Conservation (phyloP, 805 yeast species). For the Ogataea neopini region DNA sequence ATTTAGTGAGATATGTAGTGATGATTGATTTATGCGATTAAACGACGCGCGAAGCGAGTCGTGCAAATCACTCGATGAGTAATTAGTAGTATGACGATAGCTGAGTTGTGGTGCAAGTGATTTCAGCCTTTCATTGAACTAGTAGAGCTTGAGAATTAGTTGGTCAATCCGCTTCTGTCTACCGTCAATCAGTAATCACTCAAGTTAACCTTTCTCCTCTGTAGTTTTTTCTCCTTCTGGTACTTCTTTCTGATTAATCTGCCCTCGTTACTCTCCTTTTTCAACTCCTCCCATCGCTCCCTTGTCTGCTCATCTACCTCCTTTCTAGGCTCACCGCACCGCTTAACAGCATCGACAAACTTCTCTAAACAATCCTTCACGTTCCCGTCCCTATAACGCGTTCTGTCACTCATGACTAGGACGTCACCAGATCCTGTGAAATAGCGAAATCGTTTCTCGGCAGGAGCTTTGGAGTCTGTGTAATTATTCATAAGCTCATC, state of each 20-base stretch:
- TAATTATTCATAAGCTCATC: conserved; percentile 34
- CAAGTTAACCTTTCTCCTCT: conserved; percentile 20
- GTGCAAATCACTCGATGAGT: no score
- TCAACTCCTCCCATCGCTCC: conserved; percentile 42
- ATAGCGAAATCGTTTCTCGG: conserved; percentile 25
- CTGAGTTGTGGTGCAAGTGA: no score
- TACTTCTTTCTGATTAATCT: conserved; percentile 25
- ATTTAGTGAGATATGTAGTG: not conserved
- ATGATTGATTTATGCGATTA: not conserved
- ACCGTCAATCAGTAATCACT: conserved; percentile 14
- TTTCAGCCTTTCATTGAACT: no score
- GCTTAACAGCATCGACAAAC: conserved; percentile 43
- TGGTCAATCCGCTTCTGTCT: not conserved
- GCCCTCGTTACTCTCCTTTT: conserved; percentile 25
- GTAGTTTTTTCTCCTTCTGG: conserved; percentile 27
- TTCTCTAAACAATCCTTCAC: conserved; percentile 47
- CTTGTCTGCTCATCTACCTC: conserved; percentile 43
- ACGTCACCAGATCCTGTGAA: conserved; percentile 32
- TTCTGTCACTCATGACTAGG: conserved; percentile 25
- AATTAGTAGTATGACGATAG: no score
- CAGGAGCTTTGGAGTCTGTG: conserved; percentile 19
- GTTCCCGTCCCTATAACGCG: conserved; percentile 47
- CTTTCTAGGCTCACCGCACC: conserved; percentile 37
- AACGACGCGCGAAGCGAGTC: not conserved
- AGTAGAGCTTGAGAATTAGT: no score